Evolutionary conservation across 306 rosid genomes (phyloP), one percentile per base, ranked within the genome.

Genomic region (Vigna hirtella): DNA sequence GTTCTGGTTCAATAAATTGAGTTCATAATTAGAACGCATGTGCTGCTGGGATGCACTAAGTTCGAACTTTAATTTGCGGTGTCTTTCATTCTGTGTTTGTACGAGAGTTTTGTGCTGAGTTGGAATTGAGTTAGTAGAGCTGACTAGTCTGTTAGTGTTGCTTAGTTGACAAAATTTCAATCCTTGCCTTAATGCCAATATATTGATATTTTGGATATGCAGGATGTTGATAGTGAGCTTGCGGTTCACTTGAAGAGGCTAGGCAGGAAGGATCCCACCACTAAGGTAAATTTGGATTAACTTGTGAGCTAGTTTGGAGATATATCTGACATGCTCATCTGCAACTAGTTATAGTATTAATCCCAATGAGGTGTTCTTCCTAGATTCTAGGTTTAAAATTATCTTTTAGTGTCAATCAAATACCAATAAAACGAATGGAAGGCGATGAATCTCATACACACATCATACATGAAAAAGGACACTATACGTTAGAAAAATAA

Each of bases 231-330:
- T 82, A 75, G 97, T 73, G 98, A 94, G 85, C 72, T 92, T 77
- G 92, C 90, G 6, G 89, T 90, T 77, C 97, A 94, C 79, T 87
- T 94, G 84, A 94, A 94, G 91, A 92, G 98, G 85, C 89, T 94
- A 79, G 89, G 92, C 9, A 86, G 98, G 88, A 94, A 94, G 87
- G 98, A 94, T 79, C 91, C 97, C 34, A 89, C 83, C 38, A 92
- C 98, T 64, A 94, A 92, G 97, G 98, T 94, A 81, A 72, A 81
- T 84, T 74, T 66, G 58, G 56, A 66, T 66, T 34, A 57, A 57
- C 30, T 20, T 71, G 28, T 28, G 42, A 64, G 26, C 9, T 42
- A 24, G 50, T 72, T 70, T 4, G 7, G 24, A 2, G 52, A 47
- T 72, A 6, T 24, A 18, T 78, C 7, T 62, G 57, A 34, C 13